Evolutionary conservation across 169 alveolate species (phyloP), one percentile per base, ranked within the genome.

Genomic region (Plasmodium chabaudi): DNA sequence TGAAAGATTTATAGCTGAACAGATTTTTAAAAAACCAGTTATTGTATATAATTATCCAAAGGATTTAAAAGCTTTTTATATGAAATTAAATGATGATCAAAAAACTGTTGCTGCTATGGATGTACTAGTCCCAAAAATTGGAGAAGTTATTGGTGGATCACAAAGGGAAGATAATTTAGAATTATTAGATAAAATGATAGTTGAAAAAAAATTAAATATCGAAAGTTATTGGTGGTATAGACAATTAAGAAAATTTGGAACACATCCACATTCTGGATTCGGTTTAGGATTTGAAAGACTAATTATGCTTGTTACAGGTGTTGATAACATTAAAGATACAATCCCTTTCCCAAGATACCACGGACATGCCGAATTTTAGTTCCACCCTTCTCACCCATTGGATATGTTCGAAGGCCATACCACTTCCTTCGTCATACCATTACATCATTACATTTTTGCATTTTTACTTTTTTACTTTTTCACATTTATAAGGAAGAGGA

Each of bases 271-370:
- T 84, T 94, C 99, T 10, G 99, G 99, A 39, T 99, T 99, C 88
- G 99, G 99, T n/a, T 96, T 99, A 47, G 99, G 99, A 19, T 97
- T 98, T 92, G 99, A 98, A 95, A 95, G 99, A 70, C 93, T 99
- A 15, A 96, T 98, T 64, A 98, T 98, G 99, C 94, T 98, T 95
- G 98, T 97, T n/a, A 98, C 99, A 15, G 99, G 99, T 27, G 97
- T 98, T 19, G 99, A 98, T 55, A 99, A 99, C 96, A 98, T 99
- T 72, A 96, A 99, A 93, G 99, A 99, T 93, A 99, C 97, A 27
- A 98, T 99, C 68, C 99, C 99, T 1, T 99, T 96, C 97, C 99
- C 99, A 23, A 95, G 99, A 93, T 97, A 96, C 88, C 98, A 97
- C 34, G 99, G 99, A 5, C 96, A 97, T 86, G 98, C 98, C 56